Conservation (phyloP, 2,329 filamentous ascomycete genomes). For the Chrysosporium queenslandicum region DNA sequence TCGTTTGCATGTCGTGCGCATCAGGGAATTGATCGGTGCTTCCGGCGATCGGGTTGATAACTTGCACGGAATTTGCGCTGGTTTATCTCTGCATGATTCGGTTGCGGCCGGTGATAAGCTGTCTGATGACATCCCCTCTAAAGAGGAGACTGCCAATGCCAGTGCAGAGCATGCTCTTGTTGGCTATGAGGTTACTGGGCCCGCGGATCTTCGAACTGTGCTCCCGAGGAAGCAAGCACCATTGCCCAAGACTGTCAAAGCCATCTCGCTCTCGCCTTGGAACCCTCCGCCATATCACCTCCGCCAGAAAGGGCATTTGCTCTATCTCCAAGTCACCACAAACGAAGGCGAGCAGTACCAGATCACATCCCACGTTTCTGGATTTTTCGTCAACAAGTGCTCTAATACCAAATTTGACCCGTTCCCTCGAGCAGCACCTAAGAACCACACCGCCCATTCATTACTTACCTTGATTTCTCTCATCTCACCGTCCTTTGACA, state of each 20-base stretch:
- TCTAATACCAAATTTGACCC: constrained; percentile 94
- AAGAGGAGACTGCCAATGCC: constrained; percentile 30
- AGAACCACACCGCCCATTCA: constrained; percentile 72
- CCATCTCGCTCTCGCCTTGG: constrained; percentile 81
- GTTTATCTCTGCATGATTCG: constrained; percentile 75
- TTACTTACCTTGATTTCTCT: constrained; percentile 67
- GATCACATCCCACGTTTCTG: constrained; percentile 84
- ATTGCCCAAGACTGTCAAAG: constrained; percentile 82
- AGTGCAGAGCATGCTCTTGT: constrained; percentile 48
- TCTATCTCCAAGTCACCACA: constrained; percentile 81
- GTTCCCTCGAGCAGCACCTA: constrained; percentile 65
- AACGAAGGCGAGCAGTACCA: constrained; percentile 92
- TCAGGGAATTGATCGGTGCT: constrained; percentile 86
- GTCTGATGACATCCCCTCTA: constrained; percentile 26
- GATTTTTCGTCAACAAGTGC: constrained; percentile 95
- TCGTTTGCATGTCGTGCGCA: constrained; percentile 81
- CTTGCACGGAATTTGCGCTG: constrained; percentile 74
- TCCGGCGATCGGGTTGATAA: constrained; percentile 80
- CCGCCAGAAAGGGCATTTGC: constrained; percentile 79
- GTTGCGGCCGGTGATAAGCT: constrained; percentile 45
- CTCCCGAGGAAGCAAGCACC: constrained; percentile 57
- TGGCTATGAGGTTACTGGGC: constrained; percentile 66
- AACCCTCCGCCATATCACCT: constrained; percentile 91
- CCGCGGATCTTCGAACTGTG: constrained; percentile 58
- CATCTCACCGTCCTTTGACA: constrained; percentile 72